Evolutionary conservation across 2,329 filamentous ascomycete species (phyloP).

Genomic region (Tolypocladium ovalisporum): DNA sequence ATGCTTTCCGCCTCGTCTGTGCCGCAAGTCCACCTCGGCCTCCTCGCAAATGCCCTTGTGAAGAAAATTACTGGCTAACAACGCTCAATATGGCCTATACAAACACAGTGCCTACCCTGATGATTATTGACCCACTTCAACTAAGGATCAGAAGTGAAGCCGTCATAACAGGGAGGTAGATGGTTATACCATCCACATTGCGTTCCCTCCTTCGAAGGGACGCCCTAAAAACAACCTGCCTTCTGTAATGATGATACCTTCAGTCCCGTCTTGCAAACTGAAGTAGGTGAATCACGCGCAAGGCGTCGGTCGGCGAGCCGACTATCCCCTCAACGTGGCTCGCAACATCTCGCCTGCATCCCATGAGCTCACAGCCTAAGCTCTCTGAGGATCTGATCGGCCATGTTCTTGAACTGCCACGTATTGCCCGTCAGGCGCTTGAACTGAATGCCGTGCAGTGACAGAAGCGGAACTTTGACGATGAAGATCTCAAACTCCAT

Average conservation of each 20-base stretch:
- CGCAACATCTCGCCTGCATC: neutral
- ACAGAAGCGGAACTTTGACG: constrained; percentile 90
- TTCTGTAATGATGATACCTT: neutral
- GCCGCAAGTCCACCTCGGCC: neutral
- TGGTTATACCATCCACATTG: neutral
- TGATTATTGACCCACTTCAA: neutral
- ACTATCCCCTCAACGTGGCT: neutral
- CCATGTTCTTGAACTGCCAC: constrained; percentile 99
- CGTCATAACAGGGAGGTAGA: neutral
- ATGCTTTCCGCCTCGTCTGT: neutral
- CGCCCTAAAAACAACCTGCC: neutral
- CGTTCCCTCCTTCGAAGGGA: neutral
- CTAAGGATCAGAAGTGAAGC: neutral
- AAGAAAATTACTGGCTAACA: constrained; percentile 1
- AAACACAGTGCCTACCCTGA: constrained; percentile 7
- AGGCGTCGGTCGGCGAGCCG: neutral
- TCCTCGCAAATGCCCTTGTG: neutral
- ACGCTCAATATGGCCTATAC: constrained; percentile 11
- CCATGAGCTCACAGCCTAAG: constrained; percentile 57
- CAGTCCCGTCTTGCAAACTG: neutral
- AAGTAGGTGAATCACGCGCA: neutral
- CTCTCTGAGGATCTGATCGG: constrained; percentile 84
- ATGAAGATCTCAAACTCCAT: constrained; percentile 93
- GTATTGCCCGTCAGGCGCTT: constrained; percentile 93
- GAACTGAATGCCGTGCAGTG: constrained; percentile 92